A percentile compares a stretch with the other conserved stretches of the same genome.
Conservation (phyloP, 2,329 filamentous ascomycete species). For the Diplocarpon mali region DNA sequence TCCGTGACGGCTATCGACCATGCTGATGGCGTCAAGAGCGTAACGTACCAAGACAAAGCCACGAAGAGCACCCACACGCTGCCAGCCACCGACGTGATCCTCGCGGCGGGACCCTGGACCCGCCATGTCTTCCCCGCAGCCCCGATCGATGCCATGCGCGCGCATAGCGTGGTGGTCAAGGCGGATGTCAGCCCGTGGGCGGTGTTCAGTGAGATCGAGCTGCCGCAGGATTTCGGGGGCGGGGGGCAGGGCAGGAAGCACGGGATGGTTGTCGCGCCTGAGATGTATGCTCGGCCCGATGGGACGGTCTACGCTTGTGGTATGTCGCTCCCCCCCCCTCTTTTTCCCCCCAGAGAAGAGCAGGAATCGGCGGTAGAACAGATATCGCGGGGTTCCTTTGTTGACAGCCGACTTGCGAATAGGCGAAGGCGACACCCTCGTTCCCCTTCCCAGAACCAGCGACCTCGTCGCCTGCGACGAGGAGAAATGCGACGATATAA, state of each 20-base stretch:
- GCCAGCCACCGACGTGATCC: conserved; percentile 35
- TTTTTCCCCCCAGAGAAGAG: background rate
- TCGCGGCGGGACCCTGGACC: conserved; percentile 49
- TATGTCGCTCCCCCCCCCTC: conserved; percentile 26
- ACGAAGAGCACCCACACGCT: conserved; percentile 38
- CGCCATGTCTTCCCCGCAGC: conserved; percentile 44
- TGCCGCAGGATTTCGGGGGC: conserved; percentile 55
- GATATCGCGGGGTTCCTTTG: background rate
- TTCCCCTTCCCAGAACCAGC: conserved; percentile 65
- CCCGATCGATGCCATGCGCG: conserved; percentile 47
- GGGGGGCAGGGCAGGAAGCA: conserved; percentile 41
- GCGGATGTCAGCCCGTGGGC: conserved; percentile 61
- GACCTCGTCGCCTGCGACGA: conserved; percentile 69
- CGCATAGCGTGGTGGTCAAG: conserved; percentile 55
- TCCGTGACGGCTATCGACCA: conserved; percentile 59
- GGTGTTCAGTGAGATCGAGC: conserved; percentile 75
- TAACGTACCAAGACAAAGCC: conserved; percentile 50
- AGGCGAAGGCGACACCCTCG: conserved; percentile 63
- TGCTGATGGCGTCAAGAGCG: conserved; percentile 50
- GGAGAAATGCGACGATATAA: conserved; percentile 70
- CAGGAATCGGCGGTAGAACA: background rate
- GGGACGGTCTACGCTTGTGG: conserved; percentile 91
- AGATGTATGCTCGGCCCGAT: conserved; percentile 86
- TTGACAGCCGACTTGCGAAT: background rate
- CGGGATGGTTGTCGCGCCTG: conserved; percentile 62